These are phyloP conservation scores for Selenicereus undatus DNA, from an alignment of 148 eudicot genomes.

Conservation along the genomic window DNA sequence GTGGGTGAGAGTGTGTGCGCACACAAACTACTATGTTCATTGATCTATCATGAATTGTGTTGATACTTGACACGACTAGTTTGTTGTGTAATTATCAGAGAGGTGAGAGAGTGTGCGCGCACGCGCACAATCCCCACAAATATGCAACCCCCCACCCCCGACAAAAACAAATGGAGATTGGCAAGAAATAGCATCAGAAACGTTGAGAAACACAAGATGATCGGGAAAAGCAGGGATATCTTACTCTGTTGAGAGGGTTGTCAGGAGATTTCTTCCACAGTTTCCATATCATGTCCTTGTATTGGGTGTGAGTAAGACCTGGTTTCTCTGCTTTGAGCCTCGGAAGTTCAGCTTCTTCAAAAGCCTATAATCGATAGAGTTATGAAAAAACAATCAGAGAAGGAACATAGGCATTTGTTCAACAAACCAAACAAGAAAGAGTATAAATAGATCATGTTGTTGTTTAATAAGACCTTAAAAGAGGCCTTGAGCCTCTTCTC, in stretches of 20 bases:
- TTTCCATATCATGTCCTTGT: slow-evolving; percentile 96
- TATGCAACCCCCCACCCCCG: too few relatives aligned
- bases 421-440: neutral
- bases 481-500: slow-evolving; percentile 90
- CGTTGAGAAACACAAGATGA: too few relatives aligned
- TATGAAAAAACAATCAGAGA: neutral
- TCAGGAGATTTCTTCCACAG: slow-evolving; percentile 98
- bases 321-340: slow-evolving; percentile 90
- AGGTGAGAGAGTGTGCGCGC: too few relatives aligned
- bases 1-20: too few relatives aligned
- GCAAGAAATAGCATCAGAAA: too few relatives aligned
- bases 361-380: slow-evolving; percentile 45
- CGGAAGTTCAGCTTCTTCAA: slow-evolving; percentile 95
- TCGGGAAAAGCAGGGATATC: neutral
- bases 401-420: neutral
- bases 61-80: too few relatives aligned
- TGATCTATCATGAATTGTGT: too few relatives aligned
- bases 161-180: too few relatives aligned
- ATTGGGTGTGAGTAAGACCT: slow-evolving; percentile 94
- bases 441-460: neutral
- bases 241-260: slow-evolving; percentile 91
- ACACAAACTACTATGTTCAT: too few relatives aligned
- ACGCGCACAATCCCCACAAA: too few relatives aligned
- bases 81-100: too few relatives aligned
- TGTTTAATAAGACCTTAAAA: slow-evolving; percentile 51